Evolutionary conservation across 805 yeast species (phyloP), one percentile per base, ranked within the genome.

Genomic region (Hanseniaspora lachancei): DNA sequence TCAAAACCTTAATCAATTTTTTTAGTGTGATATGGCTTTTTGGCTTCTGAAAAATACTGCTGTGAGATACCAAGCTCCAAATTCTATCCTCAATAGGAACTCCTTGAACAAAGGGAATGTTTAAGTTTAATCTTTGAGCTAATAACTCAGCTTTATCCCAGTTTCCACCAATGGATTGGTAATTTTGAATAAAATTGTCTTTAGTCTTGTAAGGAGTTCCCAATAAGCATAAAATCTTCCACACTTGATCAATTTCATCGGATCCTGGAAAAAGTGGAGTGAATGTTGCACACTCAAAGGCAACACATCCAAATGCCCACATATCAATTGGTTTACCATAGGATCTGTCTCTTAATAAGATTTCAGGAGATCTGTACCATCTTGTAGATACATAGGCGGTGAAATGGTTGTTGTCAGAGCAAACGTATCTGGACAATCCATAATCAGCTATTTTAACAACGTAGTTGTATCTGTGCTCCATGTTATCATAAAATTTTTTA

Each of bases 281-380:
- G 62, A 85, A 80, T 46, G 80, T 80, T 23, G 86, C 84, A 46
- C 81, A 73, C 64, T 86, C 95, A 7, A 78, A 78, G 1, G 86
- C 87, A 40, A 86, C 87, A 46, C 82, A 77, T 1, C 89, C 95
- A 72, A 85, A 86, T 0, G 95, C 91, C 95, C 95, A 86, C 36
- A 86, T 77, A 70, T 86, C 95, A 39, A 84, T 77, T 2, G 93
- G 88, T 58, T 70, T 77, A 0, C 87, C 77, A 63, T 86, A 83
- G 62, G 68, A 71, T 5, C 74, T 75, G 59, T 77, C 80, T 60
- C 91, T 74, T 57, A 86, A 70, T 47, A 86, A 71, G 21, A 86
- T 83, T 65, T 86, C 95, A 0, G 95, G 95, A 0, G 91, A 79
- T 59, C 95, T 72, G 63, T 86, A 86, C 95, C 95, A 86, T 62